Percentiles rank a stretch among this genome's conserved stretches.
Evolutionary conservation across 208 protist genomes (phyloP).

Genomic region (Acanthamoeba castellanii): DNA sequence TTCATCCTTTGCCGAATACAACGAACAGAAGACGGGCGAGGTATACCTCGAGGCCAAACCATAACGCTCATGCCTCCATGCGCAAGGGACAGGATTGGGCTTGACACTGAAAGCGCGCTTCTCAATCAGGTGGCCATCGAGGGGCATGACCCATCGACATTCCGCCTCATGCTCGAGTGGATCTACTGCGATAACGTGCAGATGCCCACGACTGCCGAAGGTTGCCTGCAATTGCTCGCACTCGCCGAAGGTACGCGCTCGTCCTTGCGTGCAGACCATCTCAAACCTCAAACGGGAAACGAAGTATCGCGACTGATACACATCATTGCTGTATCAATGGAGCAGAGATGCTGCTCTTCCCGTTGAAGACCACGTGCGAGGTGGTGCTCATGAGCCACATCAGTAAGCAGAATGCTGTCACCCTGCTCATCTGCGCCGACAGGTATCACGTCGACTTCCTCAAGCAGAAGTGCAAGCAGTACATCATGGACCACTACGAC

Average conservation of each 20-base stretch:
- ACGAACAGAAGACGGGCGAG: constrained; percentile 42
- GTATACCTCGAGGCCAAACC: background rate
- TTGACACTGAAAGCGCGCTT: background rate
- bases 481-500: constrained; percentile 45
- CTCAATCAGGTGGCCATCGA: background rate
- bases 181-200: constrained; percentile 36
- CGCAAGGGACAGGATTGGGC: background rate
- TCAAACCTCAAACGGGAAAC: background rate
- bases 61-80: background rate
- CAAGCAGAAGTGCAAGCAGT: constrained; percentile 44
- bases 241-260: background rate
- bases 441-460: constrained; percentile 15
- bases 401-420: background rate
- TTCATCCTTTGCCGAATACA: background rate
- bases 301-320: too few species aligned
- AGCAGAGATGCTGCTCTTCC: constrained; percentile 17
- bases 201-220: background rate
- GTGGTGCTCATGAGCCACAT: background rate
- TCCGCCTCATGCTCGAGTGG: constrained; percentile 36
- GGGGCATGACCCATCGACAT: background rate
- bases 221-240: constrained; percentile 3
- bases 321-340: background rate
- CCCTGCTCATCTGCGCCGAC: constrained; percentile 20
- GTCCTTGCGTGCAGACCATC: background rate
- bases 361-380: constrained; percentile 6